phyloP scores from a whole-genome alignment of 1,139 yeast species.

The Sugiyamaella pinicola region DNA sequence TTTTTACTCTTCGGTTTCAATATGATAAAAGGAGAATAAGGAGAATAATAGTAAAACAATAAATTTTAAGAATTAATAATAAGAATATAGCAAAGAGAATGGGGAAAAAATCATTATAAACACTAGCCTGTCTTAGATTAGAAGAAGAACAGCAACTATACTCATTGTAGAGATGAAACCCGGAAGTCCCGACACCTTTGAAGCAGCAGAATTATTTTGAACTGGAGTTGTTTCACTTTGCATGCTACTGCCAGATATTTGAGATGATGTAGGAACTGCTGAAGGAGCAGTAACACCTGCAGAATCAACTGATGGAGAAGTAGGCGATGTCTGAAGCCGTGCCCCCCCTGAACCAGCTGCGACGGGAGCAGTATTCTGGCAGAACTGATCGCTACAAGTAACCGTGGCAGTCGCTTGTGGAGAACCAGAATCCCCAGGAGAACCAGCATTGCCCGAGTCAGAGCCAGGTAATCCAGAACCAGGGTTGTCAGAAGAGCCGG shows the following conservation, averaged over 20 bases:
- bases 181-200: neutral
- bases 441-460: neutral
- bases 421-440: too few relatives aligned
- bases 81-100: neutral
- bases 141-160: neutral
- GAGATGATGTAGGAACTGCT: neutral
- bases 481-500: neutral
- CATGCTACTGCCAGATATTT: neutral
- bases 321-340: neutral
- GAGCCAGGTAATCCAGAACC: neutral
- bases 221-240: neutral
- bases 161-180: neutral
- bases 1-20: too few relatives aligned
- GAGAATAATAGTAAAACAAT: too few relatives aligned
- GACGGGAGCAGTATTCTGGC: neutral
- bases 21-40: too few relatives aligned
- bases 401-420: neutral
- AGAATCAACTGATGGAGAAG: conserved; percentile 2
- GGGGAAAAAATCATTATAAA: neutral
- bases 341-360: neutral
- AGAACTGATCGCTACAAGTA: neutral
- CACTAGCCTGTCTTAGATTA: neutral
- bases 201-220: neutral
- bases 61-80: too few relatives aligned
- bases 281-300: neutral